Conservation (phyloP, 2,329 filamentous ascomycete species). For the Cladosporium sp. region DNA sequence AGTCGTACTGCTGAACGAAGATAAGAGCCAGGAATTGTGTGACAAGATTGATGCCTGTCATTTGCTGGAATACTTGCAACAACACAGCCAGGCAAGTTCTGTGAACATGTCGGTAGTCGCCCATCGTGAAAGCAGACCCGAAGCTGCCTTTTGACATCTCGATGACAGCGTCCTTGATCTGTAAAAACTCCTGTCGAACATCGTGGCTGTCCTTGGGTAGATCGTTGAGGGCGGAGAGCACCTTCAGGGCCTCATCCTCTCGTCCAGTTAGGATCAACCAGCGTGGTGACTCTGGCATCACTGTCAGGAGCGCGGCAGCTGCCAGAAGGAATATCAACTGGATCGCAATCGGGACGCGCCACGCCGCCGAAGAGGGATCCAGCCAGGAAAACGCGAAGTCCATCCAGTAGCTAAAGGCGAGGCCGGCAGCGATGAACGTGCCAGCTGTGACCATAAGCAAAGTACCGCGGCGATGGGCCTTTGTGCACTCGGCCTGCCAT, state of each 20-base stretch:
- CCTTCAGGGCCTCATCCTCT: conserved; percentile 37
- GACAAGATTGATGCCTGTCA: conserved; percentile 39
- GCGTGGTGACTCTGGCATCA: conserved; percentile 37
- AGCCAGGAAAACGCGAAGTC: conserved; percentile 35
- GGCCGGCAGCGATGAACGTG: conserved; percentile 47
- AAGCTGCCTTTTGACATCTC: conserved; percentile 36
- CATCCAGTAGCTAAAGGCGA: conserved; percentile 46
- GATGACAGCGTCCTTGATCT: conserved; percentile 41
- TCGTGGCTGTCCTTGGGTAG: conserved; percentile 38
- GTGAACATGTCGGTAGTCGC: conserved; percentile 47
- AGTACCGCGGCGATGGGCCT: conserved; percentile 47
- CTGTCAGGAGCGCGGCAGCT: conserved; percentile 24
- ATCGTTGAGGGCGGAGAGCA: conserved; percentile 38
- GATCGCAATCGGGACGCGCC: conserved; percentile 35
- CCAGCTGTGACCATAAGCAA: conserved; percentile 51
- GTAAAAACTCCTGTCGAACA: conserved; percentile 31
- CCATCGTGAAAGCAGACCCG: conserved; percentile 37
- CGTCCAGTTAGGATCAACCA: conserved; percentile 38
- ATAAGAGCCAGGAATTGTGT: conserved; percentile 45
- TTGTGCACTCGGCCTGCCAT: conserved; percentile 50
- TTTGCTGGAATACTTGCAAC: conserved; percentile 50
- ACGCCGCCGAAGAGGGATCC: conserved; percentile 32
- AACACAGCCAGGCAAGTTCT: conserved; percentile 45
- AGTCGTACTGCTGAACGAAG: conserved; percentile 38
- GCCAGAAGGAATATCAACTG: conserved; percentile 33